phyloP scores from a whole-genome alignment of 2,329 filamentous ascomycete species.

The Ilyonectria robusta region DNA sequence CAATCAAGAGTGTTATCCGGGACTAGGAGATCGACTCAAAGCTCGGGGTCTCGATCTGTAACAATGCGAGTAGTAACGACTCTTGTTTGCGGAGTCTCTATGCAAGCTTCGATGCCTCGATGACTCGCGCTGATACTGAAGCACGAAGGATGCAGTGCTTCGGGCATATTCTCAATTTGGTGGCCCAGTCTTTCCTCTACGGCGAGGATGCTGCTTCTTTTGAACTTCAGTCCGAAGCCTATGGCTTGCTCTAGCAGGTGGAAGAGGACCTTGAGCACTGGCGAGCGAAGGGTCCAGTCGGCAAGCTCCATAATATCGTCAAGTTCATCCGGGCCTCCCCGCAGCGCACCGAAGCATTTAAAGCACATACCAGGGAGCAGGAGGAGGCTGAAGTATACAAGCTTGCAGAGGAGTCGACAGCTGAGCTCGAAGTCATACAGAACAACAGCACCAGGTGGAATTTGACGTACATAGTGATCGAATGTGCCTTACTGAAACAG shows the following conservation, averaged over 20 bases:
- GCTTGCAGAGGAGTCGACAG: conserved; percentile 25
- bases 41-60: neutral
- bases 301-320: conserved; percentile 1
- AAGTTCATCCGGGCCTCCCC: conserved; percentile 24
- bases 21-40: conserved; percentile 1
- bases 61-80: neutral
- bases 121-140: neutral
- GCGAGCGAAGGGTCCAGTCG: conserved; percentile 11
- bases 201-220: conserved; percentile 23
- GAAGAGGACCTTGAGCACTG: conserved; percentile 12
- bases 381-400: conserved; percentile 25
- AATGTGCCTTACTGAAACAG: conserved; percentile 27
- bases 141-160: no score
- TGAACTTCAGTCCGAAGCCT: conserved; percentile 20
- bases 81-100: conserved; percentile 1
- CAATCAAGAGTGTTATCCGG: conserved; percentile 12
- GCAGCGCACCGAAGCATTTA: conserved; percentile 20
- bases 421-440: conserved; percentile 27
- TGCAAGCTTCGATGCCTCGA: neutral
- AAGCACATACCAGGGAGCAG: conserved; percentile 21
- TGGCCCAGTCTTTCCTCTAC: conserved; percentile 22
- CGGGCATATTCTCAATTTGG: conserved; percentile 20
- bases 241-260: conserved; percentile 16
- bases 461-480: conserved; percentile 23
- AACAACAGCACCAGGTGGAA: conserved; percentile 25